Evolutionary conservation across 2,329 filamentous ascomycete species (phyloP).

Genomic region (Apiospora marii): DNA sequence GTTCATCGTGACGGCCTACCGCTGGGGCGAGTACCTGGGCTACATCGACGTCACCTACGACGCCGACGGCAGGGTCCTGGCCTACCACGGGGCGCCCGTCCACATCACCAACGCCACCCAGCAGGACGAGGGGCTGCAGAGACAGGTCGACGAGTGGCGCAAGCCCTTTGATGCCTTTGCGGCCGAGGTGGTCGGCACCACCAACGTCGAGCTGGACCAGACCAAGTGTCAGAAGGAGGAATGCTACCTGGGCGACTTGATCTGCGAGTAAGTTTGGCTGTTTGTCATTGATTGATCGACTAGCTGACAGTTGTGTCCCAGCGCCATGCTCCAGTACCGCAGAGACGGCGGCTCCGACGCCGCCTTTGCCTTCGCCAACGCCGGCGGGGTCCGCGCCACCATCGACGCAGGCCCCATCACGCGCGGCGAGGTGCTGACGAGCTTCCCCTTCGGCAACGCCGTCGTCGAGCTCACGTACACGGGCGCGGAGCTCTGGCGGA

Average conservation of each 20-base stretch:
- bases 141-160: conserved; percentile 65
- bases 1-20: conserved; percentile 72
- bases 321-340: conserved; percentile 68
- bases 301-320: conserved; percentile 37
- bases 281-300: fast-evolving
- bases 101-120: conserved; percentile 68
- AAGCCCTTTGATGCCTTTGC: conserved; percentile 68
- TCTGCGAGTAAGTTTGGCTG: conserved; percentile 52
- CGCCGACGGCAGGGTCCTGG: conserved; percentile 64
- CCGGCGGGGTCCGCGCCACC: conserved; percentile 68
- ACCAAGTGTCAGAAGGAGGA: conserved; percentile 64
- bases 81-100: conserved; percentile 70
- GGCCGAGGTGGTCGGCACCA: conserved; percentile 62
- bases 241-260: conserved; percentile 64
- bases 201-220: conserved; percentile 65
- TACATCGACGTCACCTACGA: conserved; percentile 74
- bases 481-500: conserved; percentile 62
- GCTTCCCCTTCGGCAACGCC: conserved; percentile 72
- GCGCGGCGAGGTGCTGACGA: conserved; percentile 67
- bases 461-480: conserved; percentile 64
- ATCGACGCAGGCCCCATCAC: conserved; percentile 69
- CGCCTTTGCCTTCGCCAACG: conserved; percentile 69
- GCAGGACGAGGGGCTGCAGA: conserved; percentile 64
- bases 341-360: conserved; percentile 54
- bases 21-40: conserved; percentile 74